Conservation (phyloP, 1,284 basidiomycete genomes). For the Fomitopsis betulina region DNA sequence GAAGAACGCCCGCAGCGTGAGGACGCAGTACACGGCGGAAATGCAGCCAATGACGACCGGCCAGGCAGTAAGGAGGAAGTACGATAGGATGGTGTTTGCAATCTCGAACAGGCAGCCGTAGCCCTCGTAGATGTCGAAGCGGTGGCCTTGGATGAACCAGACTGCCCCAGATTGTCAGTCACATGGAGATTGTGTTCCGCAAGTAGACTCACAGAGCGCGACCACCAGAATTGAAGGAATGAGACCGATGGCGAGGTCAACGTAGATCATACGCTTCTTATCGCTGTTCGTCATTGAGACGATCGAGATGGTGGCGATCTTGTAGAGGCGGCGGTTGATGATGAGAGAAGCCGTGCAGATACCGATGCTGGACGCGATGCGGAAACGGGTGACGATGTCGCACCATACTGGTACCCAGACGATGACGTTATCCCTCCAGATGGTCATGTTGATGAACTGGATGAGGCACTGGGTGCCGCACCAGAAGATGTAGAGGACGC, state of each 20-base stretch:
- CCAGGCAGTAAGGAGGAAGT: conserved; percentile 36
- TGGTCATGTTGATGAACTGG: conserved; percentile 55
- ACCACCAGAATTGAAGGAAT: conserved; percentile 34
- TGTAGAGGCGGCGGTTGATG: conserved; percentile 46
- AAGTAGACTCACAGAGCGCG: conserved; percentile 27
- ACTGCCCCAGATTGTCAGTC: conserved; percentile 12
- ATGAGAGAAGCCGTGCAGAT: conserved; percentile 41
- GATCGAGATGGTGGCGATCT: conserved; percentile 34
- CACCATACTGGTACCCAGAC: conserved; percentile 67
- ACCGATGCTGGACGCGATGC: conserved; percentile 31
- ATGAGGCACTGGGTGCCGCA: conserved; percentile 49
- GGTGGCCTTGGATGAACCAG: conserved; percentile 38
- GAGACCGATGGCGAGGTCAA: conserved; percentile 35
- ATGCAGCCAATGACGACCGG: conserved; percentile 38
- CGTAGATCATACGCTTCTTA: conserved; percentile 29
- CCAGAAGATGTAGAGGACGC: conserved; percentile 65
- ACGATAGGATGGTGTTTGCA: conserved; percentile 40
- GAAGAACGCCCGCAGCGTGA: conserved; percentile 30
- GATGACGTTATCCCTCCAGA: conserved; percentile 59
- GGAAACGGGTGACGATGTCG: conserved; percentile 52
- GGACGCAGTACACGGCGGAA: conserved; percentile 29
- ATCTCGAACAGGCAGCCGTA: conserved; percentile 46
- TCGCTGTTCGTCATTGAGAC: conserved; percentile 24
- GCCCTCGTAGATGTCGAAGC: conserved; percentile 55
- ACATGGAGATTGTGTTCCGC: not conserved